phyloP scores from a whole-genome alignment of 2,329 filamentous ascomycete genomes.

The Lasiodiplodia hormozganensis region DNA sequence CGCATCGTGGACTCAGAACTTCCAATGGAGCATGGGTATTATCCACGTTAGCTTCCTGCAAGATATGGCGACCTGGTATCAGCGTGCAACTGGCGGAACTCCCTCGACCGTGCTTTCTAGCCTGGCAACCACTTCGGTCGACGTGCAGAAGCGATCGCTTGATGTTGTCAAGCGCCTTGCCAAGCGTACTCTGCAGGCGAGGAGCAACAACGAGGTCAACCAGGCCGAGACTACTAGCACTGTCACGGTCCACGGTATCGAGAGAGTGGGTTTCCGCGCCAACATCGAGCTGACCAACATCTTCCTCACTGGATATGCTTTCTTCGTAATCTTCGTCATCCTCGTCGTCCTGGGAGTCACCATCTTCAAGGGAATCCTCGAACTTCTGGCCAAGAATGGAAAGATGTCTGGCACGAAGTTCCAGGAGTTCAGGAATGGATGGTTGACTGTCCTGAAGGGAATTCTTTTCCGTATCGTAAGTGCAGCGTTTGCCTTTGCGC shows the following conservation, averaged over 20 bases:
- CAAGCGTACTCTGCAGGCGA: slow-evolving; percentile 37
- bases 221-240: slow-evolving; percentile 44
- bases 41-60: slow-evolving; percentile 89
- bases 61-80: slow-evolving; percentile 91
- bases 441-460: slow-evolving; percentile 90
- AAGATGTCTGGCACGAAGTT: slow-evolving; percentile 88
- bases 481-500: background rate
- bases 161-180: slow-evolving; percentile 41
- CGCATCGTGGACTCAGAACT: slow-evolving; percentile 93
- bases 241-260: slow-evolving; percentile 76
- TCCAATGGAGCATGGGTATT: slow-evolving; percentile 98
- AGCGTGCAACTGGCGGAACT: slow-evolving; percentile 87
- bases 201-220: slow-evolving; percentile 30
- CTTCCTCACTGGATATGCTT: slow-evolving; percentile 88
- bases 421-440: slow-evolving; percentile 91
- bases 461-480: slow-evolving; percentile 81
- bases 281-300: slow-evolving; percentile 89
- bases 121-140: slow-evolving; percentile 77
- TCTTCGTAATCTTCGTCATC: slow-evolving; percentile 85
- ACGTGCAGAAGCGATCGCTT: slow-evolving; percentile 74
- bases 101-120: slow-evolving; percentile 80
- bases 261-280: slow-evolving; percentile 86
- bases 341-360: slow-evolving; percentile 75
- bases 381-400: slow-evolving; percentile 74
- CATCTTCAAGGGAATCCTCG: slow-evolving; percentile 81